Conservation (phyloP, 495 filamentous ascomycete species). For the Lasiosphaeria ovina region DNA sequence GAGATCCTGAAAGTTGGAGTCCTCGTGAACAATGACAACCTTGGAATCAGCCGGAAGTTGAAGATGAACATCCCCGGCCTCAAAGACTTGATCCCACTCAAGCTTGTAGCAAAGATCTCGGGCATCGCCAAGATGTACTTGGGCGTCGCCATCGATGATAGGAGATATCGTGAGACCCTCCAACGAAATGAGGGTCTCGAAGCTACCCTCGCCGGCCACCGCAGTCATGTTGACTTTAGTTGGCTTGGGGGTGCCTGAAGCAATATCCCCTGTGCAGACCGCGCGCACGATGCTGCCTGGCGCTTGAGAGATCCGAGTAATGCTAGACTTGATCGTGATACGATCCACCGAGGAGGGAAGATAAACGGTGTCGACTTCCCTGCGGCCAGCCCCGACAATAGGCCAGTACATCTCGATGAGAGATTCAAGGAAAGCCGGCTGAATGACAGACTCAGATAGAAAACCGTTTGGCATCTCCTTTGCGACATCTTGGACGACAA, state of each 20-base stretch:
- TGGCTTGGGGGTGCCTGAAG: conserved; percentile 29
- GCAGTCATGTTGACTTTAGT: conserved; percentile 39
- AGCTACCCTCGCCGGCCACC: conserved; percentile 22
- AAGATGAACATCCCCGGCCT: conserved; percentile 19
- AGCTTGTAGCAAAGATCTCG: conserved; percentile 51
- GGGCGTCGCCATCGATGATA: conserved; percentile 36
- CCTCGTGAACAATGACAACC: conserved; percentile 47
- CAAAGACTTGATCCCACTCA: conserved; percentile 50
- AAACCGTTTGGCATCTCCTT: conserved; percentile 51
- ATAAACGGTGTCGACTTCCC: conserved; percentile 38
- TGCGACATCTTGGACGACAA: conserved; percentile 49
- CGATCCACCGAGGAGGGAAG: conserved; percentile 41
- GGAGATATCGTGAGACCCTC: conserved; percentile 41
- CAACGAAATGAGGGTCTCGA: conserved; percentile 36
- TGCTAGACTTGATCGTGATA: conserved; percentile 33
- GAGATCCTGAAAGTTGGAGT: conserved; percentile 42
- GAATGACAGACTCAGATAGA: conserved; percentile 45
- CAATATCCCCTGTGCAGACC: conserved; percentile 35
- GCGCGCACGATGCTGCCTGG: conserved; percentile 34
- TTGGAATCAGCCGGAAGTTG: conserved; percentile 25
- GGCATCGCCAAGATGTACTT: conserved; percentile 25
- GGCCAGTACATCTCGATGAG: conserved; percentile 50
- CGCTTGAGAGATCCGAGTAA: conserved; percentile 24
- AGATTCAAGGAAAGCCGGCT: conserved; percentile 54
- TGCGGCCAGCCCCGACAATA: conserved; percentile 33